A percentile compares a stretch with the other conserved stretches of the same genome.
Evolutionary conservation across 2,329 filamentous ascomycete species (phyloP).

Genomic region (Aschersonia sp.): DNA sequence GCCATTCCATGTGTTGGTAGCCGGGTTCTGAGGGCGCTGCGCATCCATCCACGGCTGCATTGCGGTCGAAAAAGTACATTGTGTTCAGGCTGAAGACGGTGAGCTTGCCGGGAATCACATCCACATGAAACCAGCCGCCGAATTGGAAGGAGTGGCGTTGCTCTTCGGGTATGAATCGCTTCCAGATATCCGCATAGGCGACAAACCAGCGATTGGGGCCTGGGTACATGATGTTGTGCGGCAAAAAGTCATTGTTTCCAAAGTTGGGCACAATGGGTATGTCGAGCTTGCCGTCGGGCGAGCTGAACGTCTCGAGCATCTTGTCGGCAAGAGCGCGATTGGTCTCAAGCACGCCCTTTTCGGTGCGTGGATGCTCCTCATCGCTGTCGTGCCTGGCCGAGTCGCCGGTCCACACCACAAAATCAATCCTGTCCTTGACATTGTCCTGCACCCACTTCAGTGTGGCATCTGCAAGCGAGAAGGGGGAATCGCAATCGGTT

Average conservation of each 20-base stretch:
- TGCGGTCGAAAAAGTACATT: conserved; percentile 88
- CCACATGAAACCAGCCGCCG: conserved; percentile 88
- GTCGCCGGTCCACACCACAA: conserved; percentile 87
- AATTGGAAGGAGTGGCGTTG: conserved; percentile 83
- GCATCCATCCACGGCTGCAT: conserved; percentile 88
- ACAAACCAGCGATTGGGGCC: conserved; percentile 82
- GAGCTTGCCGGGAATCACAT: conserved; percentile 74
- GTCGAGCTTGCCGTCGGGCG: conserved; percentile 39
- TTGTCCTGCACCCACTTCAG: conserved; percentile 77
- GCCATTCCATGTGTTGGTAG: conserved; percentile 91
- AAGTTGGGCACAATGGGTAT: conserved; percentile 82
- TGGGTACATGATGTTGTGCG: conserved; percentile 79
- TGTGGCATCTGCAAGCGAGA: conserved; percentile 70
- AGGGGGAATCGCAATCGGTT: conserved; percentile 76
- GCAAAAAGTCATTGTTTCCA: conserved; percentile 95
- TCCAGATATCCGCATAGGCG: conserved; percentile 67
- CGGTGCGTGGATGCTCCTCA: conserved; percentile 60
- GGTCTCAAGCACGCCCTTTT: conserved; percentile 59
- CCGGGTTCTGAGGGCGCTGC: conserved; percentile 65
- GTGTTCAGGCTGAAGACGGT: conserved; percentile 93
- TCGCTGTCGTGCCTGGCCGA: conserved; percentile 83
- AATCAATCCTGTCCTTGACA: conserved; percentile 66
- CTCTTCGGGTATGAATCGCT: conserved; percentile 74
- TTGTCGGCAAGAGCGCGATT: conserved; percentile 65
- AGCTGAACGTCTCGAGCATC: conserved; percentile 59